These are phyloP conservation scores for Schwanniomyces pseudopolymorphus DNA, from an alignment of 805 yeast genomes.

Conservation along the genomic window DNA sequence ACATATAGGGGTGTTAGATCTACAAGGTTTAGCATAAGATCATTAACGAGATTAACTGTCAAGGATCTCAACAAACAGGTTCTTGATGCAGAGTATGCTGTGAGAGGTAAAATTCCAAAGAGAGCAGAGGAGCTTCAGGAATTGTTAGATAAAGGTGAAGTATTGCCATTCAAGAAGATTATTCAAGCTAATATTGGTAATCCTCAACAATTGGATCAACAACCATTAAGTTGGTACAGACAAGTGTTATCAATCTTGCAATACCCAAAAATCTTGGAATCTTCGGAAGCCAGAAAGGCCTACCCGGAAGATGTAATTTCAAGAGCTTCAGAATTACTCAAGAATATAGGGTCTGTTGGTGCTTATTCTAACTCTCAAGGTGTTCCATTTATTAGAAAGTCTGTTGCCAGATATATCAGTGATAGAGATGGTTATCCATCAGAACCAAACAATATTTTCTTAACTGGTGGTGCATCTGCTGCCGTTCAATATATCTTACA, in stretches of 20 bases:
- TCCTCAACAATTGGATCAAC: slow-evolving; percentile 95
- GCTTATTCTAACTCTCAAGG: slow-evolving; percentile 97
- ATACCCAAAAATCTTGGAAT: slow-evolving; percentile 65
- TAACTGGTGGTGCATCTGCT: slow-evolving; percentile 93
- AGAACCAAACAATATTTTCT: slow-evolving; percentile 68
- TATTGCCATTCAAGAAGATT: slow-evolving; percentile 74
- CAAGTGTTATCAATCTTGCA: slow-evolving; percentile 85
- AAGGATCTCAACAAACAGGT: slow-evolving; percentile 70
- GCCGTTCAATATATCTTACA: slow-evolving; percentile 83
- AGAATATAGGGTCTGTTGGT: slow-evolving; percentile 78
- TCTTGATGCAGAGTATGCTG: slow-evolving; percentile 90
- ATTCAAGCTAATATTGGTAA: slow-evolving; percentile 95
- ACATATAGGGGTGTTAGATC: neutral
- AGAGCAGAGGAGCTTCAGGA: slow-evolving; percentile 81
- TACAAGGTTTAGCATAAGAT: neutral
- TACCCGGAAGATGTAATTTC: slow-evolving; percentile 68
- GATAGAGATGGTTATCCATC: slow-evolving; percentile 72
- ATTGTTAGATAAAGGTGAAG: slow-evolving; percentile 54
- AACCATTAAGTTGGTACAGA: slow-evolving; percentile 93
- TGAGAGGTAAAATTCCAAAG: slow-evolving; percentile 90
- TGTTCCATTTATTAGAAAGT: slow-evolving; percentile 63
- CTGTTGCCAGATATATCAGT: slow-evolving; percentile 78
- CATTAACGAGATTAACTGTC: slow-evolving; percentile 10
- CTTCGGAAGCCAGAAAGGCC: slow-evolving; percentile 25
- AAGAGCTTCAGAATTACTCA: slow-evolving; percentile 64